phyloP scores from a whole-genome alignment of 345 rosid species.

The Geranium rotundifolium region DNA sequence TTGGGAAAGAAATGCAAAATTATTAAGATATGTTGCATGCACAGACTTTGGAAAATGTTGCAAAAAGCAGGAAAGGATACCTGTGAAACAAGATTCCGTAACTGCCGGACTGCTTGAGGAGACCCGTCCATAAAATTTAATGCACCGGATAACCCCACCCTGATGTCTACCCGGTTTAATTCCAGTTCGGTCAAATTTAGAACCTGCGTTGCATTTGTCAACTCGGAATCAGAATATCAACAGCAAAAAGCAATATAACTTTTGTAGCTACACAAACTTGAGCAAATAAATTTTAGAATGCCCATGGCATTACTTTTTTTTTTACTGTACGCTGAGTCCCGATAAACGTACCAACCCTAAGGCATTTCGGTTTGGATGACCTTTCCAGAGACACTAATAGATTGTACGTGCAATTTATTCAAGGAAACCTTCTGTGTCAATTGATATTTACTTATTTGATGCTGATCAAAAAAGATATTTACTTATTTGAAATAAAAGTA shows the following conservation, averaged over 20 bases:
- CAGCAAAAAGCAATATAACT: neutral
- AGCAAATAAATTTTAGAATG: neutral
- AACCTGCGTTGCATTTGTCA: slow-evolving; percentile 38
- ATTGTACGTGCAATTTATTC: neutral
- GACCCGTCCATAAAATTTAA: slow-evolving; percentile 94
- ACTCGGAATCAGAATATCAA: slow-evolving; percentile 11
- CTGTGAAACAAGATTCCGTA: slow-evolving; percentile 90
- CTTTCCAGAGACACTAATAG: neutral
- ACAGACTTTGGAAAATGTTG: slow-evolving; percentile 2
- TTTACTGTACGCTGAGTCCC: neutral
- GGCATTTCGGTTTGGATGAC: neutral
- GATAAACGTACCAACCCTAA: neutral
- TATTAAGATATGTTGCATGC: neutral
- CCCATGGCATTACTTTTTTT: neutral
- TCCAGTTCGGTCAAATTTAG: slow-evolving; percentile 90
- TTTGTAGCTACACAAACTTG: neutral
- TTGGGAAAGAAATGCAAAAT: neutral
- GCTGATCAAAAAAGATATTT: no score
- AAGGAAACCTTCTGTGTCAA: neutral
- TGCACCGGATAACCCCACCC: slow-evolving; percentile 92
- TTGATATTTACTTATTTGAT: no score
- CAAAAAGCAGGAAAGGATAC: slow-evolving; percentile 28
- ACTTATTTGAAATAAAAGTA: no score
- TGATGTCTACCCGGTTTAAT: slow-evolving; percentile 79
- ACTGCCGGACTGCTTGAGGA: slow-evolving; percentile 89